phyloP scores from a whole-genome alignment of 768 basidiomycete species.

The Mycena kentingensis region DNA sequence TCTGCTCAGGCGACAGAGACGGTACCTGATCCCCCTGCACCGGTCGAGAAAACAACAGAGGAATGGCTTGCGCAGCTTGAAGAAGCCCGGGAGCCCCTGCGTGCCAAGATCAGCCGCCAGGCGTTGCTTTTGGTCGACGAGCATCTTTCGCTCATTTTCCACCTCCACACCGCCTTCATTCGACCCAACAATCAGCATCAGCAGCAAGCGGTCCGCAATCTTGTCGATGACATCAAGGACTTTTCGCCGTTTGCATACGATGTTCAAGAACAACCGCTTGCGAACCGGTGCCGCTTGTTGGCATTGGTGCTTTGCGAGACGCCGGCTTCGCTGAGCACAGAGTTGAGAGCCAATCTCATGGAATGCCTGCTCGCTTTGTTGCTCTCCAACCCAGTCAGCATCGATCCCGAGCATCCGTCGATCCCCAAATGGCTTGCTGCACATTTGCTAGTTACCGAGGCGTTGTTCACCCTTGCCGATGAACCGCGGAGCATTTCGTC shows the following conservation, averaged over 20 bases:
- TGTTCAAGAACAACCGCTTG: conserved; percentile 72
- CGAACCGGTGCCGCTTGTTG: conserved; percentile 82
- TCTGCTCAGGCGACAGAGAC: conserved; percentile 12
- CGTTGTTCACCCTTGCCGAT: conserved; percentile 74
- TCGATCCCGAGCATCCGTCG: conserved; percentile 53
- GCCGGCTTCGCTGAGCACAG: conserved; percentile 56
- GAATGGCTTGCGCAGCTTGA: conserved; percentile 70
- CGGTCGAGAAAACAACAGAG: conserved; percentile 52
- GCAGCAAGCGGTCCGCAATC: conserved; percentile 63
- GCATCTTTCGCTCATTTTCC: conserved; percentile 86
- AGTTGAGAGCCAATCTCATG: conserved; percentile 61
- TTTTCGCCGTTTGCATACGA: conserved; percentile 69
- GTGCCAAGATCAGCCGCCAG: conserved; percentile 62
- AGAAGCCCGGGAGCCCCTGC: conserved; percentile 63
- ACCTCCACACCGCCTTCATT: conserved; percentile 81
- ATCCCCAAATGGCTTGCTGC: conserved; percentile 88
- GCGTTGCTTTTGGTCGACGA: conserved; percentile 83
- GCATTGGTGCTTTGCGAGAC: conserved; percentile 82
- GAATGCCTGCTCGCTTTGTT: conserved; percentile 68
- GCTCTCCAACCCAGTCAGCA: conserved; percentile 53
- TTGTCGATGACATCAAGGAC: conserved; percentile 76
- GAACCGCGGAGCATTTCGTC: conserved; percentile 65
- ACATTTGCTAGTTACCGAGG: conserved; percentile 83
- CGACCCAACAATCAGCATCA: conserved; percentile 61
- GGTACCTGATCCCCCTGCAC: conserved; percentile 6